Percentiles rank a stretch among this genome's conserved stretches.
Evolutionary conservation across 1,139 yeast species (phyloP).

Genomic region (Yamadazyma pseudoaaseri): DNA sequence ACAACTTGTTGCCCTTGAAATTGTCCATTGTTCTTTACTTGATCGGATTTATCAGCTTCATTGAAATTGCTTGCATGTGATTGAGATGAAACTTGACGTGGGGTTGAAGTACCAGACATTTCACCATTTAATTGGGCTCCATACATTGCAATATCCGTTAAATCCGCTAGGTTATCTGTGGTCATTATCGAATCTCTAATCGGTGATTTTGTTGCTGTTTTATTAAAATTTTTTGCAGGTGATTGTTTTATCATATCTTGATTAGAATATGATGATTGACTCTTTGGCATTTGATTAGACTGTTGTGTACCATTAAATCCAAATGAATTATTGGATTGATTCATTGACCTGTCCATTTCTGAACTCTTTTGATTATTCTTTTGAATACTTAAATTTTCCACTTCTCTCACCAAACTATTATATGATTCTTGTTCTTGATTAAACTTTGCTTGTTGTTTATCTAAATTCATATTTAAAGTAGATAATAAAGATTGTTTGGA

Average conservation of each 20-base stretch:
- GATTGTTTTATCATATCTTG: background rate
- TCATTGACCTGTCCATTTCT: background rate
- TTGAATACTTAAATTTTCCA: slow-evolving; percentile 24
- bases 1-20: slow-evolving; percentile 15
- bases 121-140: slow-evolving; percentile 36
- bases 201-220: slow-evolving; percentile 9
- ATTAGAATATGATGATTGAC: background rate
- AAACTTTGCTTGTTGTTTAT: slow-evolving; percentile 16
- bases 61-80: background rate
- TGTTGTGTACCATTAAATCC: background rate
- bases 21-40: slow-evolving; percentile 15
- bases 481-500: slow-evolving; percentile 15
- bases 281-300: background rate
- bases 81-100: slow-evolving; percentile 5
- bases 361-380: slow-evolving; percentile 13
- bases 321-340: background rate
- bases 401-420: slow-evolving; percentile 22
- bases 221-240: background rate
- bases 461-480: slow-evolving; percentile 15
- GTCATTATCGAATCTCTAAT: slow-evolving; percentile 14
- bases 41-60: slow-evolving; percentile 17
- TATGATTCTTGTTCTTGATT: slow-evolving; percentile 11
- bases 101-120: slow-evolving; percentile 10
- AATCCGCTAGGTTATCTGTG: slow-evolving; percentile 38
- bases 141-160: slow-evolving; percentile 45